Base-by-base conservation (phyloP, 2,329 filamentous ascomycete genomes). In the Thelonectria olida region DNA sequence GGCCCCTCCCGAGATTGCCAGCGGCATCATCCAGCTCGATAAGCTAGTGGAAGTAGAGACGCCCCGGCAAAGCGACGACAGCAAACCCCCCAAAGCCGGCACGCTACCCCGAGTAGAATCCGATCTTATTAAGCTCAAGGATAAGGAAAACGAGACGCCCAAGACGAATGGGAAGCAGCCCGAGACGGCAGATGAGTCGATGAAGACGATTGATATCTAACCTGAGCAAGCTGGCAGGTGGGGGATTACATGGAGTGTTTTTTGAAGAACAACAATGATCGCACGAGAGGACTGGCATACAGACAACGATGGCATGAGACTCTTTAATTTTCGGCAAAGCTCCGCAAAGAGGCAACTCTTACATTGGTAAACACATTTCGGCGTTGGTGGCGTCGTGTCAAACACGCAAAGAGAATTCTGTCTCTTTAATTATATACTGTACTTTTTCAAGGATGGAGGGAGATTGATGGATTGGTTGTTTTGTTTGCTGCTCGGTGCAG, bases 181-280 rank as follows among this genome's bases (percentile, higher is more conserved):
- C 7, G 77, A 78, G 55, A 75, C 79, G 38, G 67, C 76, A 10
- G 84, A 85, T 55, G 84, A 82, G 61, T 77, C 79, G 28, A 86
- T 88, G 85, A 88, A 86, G 79, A 85, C 84, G 62, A 88, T 88
- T 75, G 85, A 87, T 75, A 88, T 88, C 69, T 88, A 62, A 74
- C 44, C 22, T 22, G n/a, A 20, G 44, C 58, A 61, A 61, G 44
- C 44, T 50, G 44, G 31, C 41, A 58, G 51, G 53, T 48, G 52
- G 34, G 13, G 27, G 41, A 42, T 41, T 27, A 17, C 19, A 41
- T 53, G 51, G 39, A 53, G 38, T 53, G 55, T 56, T 59, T 66
- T 68, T 67, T 68, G 58, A 61, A 62, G 59, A 59, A 62, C 64
- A 64, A 53, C 58, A 62, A 71, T 55, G 65, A 68, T 64, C 66